Percentiles rank a stretch among this genome's conserved stretches.
Evolutionary conservation across 306 rosid species (phyloP).

Genomic region (Prosopis cineraria): DNA sequence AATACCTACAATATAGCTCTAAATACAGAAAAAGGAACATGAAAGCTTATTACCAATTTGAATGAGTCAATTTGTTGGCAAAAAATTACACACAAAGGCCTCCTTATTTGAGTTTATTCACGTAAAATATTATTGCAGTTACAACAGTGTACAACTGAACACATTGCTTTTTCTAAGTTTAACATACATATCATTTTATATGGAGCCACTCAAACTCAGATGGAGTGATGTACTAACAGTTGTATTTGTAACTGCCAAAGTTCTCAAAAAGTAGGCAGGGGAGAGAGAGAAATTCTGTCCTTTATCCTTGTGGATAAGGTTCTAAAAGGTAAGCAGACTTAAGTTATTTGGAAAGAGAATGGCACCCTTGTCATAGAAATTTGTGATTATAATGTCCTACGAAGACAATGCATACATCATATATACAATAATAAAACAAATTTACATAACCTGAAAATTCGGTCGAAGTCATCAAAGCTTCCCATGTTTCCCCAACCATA

Average conservation of each 20-base stretch:
- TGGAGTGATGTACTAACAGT: slow-evolving; percentile 18
- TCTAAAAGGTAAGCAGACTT: background rate
- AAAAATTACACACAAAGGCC: background rate
- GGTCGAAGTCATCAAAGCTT: slow-evolving; percentile 94
- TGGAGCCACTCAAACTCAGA: slow-evolving; percentile 7
- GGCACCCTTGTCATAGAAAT: background rate
- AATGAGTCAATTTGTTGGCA: slow-evolving; percentile 1
- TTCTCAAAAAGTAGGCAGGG: background rate
- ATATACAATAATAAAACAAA: slow-evolving; percentile 19
- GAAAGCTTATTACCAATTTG: slow-evolving; percentile 4
- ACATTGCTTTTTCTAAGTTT: background rate
- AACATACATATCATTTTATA: background rate
- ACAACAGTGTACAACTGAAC: slow-evolving; percentile 2
- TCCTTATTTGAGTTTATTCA: slow-evolving; percentile 4
- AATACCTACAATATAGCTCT: slow-evolving; percentile 7
- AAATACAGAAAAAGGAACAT: background rate
- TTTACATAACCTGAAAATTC: slow-evolving; percentile 75
- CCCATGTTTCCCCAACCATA: slow-evolving; percentile 91
- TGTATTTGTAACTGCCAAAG: slow-evolving; percentile 10
- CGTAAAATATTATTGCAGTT: background rate
- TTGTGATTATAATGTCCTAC: background rate
- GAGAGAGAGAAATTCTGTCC: slow-evolving; percentile 2
- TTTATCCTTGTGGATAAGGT: background rate
- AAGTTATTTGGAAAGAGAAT: background rate
- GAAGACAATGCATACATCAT: slow-evolving; percentile 17